Percentiles rank a stretch among this genome's conserved stretches.
phyloP scores from a whole-genome alignment of 1,284 basidiomycete species.

The Ceratorhiza oryzae-sativae region DNA sequence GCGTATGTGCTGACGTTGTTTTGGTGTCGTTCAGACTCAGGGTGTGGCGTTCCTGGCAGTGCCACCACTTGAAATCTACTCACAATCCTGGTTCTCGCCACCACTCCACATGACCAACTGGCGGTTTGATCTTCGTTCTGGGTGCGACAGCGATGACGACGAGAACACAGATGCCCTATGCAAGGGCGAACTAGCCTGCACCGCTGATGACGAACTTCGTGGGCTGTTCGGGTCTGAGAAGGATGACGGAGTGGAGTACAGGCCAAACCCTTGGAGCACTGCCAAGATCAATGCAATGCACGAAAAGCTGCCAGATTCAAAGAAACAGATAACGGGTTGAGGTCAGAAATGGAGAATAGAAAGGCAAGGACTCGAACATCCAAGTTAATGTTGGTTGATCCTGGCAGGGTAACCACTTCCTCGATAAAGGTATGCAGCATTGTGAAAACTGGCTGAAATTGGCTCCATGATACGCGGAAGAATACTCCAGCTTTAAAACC shows the following conservation, averaged over 20 bases:
- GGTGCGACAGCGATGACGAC: constrained; percentile 16
- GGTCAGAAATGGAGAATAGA: neutral
- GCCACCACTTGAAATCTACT: too few relatives aligned
- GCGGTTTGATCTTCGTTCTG: constrained; percentile 33
- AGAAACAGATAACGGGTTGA: neutral
- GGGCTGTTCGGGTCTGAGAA: constrained; percentile 12
- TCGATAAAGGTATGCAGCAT: too few relatives aligned
- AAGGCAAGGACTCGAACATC: too few relatives aligned
- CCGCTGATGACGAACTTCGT: neutral
- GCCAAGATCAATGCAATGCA: constrained; percentile 31
- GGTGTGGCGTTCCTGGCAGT: too few relatives aligned
- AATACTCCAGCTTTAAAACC: neutral
- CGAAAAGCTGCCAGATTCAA: neutral
- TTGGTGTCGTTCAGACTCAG: too few relatives aligned
- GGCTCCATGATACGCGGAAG: neutral
- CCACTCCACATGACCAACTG: constrained; percentile 1
- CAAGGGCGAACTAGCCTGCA: neutral
- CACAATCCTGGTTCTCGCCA: too few relatives aligned
- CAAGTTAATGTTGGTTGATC: too few relatives aligned
- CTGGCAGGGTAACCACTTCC: too few relatives aligned
- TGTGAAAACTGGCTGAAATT: neutral
- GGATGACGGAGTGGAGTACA: constrained; percentile 5
- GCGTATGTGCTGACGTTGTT: too few relatives aligned
- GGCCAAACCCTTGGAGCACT: constrained; percentile 32
- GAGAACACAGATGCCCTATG: neutral